Conservation (phyloP, 1,284 basidiomycete genomes). For the Ganoderma lucidum region DNA sequence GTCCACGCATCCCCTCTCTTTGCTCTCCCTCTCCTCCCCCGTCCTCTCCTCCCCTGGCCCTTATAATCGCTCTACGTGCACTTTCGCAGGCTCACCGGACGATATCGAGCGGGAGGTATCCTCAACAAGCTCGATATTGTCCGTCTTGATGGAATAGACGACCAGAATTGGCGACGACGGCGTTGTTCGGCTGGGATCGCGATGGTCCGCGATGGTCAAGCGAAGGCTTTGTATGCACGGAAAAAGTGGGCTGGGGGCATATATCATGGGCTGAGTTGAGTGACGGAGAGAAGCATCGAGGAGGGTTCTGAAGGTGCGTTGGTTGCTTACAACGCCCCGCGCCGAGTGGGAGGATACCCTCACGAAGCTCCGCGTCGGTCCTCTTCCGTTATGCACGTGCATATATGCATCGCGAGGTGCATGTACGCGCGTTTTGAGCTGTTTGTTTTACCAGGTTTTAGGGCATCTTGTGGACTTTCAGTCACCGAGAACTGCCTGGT, state of each 20-base stretch:
- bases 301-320: conserved; percentile 11
- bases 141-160: not conserved
- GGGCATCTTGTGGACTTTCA: no score
- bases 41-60: not conserved
- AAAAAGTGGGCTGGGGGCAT: not conserved
- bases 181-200: not conserved
- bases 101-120: conserved; percentile 38
- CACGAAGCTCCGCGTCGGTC: conserved; percentile 24
- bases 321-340: conserved; percentile 4
- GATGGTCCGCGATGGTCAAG: not conserved
- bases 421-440: not conserved
- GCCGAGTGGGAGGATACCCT: conserved; percentile 33
- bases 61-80: not conserved
- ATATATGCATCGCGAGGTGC: not conserved
- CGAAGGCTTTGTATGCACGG: not conserved
- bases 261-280: no score
- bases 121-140: conserved; percentile 40
- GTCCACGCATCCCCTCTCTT: not conserved
- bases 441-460: not conserved
- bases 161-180: no score
- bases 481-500: not conserved
- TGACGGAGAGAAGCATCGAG: not conserved
- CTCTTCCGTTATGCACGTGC: not conserved
- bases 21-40: not conserved
- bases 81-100: not conserved